Base-by-base conservation (phyloP, 2,329 filamentous ascomycete species). In the Xylariaceae sp. region DNA sequence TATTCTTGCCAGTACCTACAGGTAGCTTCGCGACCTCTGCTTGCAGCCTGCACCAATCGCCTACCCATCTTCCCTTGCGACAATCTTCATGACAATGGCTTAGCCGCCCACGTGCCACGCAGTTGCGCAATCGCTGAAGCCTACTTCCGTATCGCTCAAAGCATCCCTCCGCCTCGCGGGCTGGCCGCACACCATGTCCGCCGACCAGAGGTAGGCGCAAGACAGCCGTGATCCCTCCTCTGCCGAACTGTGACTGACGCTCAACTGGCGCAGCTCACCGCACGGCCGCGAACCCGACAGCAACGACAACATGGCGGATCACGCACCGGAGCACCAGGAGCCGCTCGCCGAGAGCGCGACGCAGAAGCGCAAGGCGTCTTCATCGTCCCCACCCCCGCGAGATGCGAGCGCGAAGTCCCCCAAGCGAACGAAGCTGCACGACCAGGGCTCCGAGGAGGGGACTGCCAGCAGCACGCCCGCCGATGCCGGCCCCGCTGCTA, bases 291-390 rank as follows among this genome's bases (percentile, higher is more conserved):
- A 32, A 30, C 36, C 36, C 31, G 25, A 42, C 30, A 35, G 34
- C 31, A 25, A 40, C 32, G 33, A 31, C 32, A 37, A 49, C 12
- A 32, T 31, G 15, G 38, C 37, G 29, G 37, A 41, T 19, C 40
- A 18, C 16, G 34, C 18, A 19, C 22, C 11, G 31, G 35, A 29
- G 47, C 43, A 12, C 16, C 35, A 33, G 35, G 38, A 38, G 18
- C 11, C 30, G 17, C 14, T 22, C 6, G 9, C 30, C 12, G 25
- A 19, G 29, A 39, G 35, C 25, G 36, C 39, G n/a, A n/a, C n/a
- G 19, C 52, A 52, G 33, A 59, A 59, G 44, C 53, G 57, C 38
- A 59, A 57, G 29, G 56, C 52, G 7, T 50, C 47, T 1, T 44
- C 49, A n/a, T n/a, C n/a, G 10, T 42, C 44, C 13, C 34, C 34